These are phyloP conservation scores for Secale cereale DNA, from an alignment of 176 grass and related monocot species.

Conservation along the genomic window DNA sequence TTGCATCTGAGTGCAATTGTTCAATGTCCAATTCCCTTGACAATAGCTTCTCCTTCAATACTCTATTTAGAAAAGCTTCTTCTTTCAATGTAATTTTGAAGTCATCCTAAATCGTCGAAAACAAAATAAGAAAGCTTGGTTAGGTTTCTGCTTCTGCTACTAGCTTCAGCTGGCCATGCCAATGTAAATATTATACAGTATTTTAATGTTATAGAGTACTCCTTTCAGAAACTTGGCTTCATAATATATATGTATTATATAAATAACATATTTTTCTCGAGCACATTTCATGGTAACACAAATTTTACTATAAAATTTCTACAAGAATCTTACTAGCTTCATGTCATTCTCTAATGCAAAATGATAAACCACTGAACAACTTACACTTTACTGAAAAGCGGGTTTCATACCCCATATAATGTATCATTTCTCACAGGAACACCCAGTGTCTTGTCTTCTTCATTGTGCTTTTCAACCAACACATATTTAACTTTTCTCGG, in stretches of 20 bases:
- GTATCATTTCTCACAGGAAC: constrained; percentile 21
- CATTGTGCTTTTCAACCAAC: constrained; percentile 50
- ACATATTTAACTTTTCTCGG: constrained; percentile 28
- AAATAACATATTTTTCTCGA: neutral
- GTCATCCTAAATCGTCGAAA: constrained; percentile 52
- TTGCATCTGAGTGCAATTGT: constrained; percentile 60
- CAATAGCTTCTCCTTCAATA: constrained; percentile 62
- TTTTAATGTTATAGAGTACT: neutral
- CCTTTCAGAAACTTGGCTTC: neutral
- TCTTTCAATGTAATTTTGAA: constrained; percentile 57
- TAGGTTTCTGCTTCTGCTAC: constrained; percentile 10
- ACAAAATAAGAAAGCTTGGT: constrained; percentile 1
- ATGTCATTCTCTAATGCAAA: constrained; percentile 8
- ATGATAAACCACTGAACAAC: neutral
- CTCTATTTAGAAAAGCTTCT: constrained; percentile 55
- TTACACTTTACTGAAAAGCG: neutral
- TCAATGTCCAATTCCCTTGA: constrained; percentile 64
- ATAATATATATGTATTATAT: neutral
- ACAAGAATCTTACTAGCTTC: constrained; percentile 1
- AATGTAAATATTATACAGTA: neutral
- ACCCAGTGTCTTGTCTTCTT: constrained; percentile 13
- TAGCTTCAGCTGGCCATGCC: neutral
- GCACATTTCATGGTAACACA: neutral
- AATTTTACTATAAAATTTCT: constrained; percentile 7
- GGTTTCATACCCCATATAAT: constrained; percentile 30